Conservation (phyloP, 495 filamentous ascomycete genomes). For the Sphaerosporella brunnea region DNA sequence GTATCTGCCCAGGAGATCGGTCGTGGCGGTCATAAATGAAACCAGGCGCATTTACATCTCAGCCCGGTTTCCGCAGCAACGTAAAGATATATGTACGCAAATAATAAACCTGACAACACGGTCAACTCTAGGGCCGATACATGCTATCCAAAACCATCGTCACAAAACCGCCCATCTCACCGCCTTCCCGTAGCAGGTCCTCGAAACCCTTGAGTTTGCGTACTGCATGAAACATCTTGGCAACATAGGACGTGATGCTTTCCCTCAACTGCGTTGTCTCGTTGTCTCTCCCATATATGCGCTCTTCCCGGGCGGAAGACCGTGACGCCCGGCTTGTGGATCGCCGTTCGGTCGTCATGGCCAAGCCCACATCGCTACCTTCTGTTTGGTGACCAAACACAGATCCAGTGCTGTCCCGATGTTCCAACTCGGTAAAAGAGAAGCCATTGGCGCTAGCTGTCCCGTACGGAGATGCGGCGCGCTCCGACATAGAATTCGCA, state of each 20-base stretch:
- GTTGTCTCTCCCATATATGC: constrained; percentile 23
- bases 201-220: constrained; percentile 22
- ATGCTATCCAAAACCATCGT: constrained; percentile 27
- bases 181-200: constrained; percentile 24
- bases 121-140: constrained; percentile 18
- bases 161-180: constrained; percentile 26
- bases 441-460: constrained; percentile 16
- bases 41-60: no score
- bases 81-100: constrained; percentile 3
- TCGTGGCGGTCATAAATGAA: no score
- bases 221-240: constrained; percentile 26
- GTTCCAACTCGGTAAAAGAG: constrained; percentile 22
- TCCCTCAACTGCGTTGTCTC: constrained; percentile 23
- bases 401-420: constrained; percentile 23
- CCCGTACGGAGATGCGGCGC: constrained; percentile 18
- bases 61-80: no score
- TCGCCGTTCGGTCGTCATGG: constrained; percentile 23
- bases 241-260: constrained; percentile 22
- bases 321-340: constrained; percentile 19
- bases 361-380: constrained; percentile 19
- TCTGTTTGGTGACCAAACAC: constrained; percentile 18
- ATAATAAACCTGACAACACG: neutral
- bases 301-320: constrained; percentile 1
- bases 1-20: no score
- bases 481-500: constrained; percentile 18